Conservation (phyloP, 2,329 filamentous ascomycete species). For the Xylariaceae sp. region DNA sequence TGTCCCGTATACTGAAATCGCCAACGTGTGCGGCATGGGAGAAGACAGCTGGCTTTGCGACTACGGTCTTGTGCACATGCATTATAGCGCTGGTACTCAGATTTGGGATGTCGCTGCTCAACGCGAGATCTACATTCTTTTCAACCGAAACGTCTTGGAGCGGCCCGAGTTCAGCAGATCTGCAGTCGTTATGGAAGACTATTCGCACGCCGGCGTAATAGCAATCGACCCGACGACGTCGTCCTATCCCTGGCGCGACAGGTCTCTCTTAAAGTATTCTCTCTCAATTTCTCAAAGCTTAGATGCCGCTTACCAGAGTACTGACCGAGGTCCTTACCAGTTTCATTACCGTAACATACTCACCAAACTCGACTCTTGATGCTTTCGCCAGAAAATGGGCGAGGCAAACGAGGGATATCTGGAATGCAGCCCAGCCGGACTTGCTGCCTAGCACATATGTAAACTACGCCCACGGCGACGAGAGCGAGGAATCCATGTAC, state of each 20-base stretch:
- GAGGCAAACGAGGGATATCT: constrained; percentile 8
- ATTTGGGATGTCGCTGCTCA: constrained; percentile 2
- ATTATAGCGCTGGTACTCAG: not conserved
- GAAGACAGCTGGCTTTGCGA: not conserved
- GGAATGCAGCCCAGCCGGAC: constrained; percentile 18
- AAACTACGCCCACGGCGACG: constrained; percentile 25
- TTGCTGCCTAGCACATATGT: constrained; percentile 15
- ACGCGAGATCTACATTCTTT: not conserved
- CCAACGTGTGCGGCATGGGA: not conserved
- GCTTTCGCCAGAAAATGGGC: constrained; percentile 1
- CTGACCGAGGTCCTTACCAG: no score
- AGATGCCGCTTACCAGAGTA: no score
- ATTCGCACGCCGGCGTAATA: not conserved
- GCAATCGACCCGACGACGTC: not conserved
- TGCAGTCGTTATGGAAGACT: not conserved
- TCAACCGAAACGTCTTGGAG: not conserved
- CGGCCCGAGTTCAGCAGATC: not conserved
- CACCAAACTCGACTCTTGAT: not conserved
- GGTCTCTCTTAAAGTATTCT: not conserved
- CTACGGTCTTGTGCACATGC: not conserved
- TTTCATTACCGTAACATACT: not conserved
- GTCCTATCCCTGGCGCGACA: constrained; percentile 1
- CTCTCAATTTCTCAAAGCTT: no score
- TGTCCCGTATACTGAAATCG: constrained; percentile 19
- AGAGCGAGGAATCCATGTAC: constrained; percentile 22